A percentile compares a stretch with the other conserved stretches of the same genome.
phyloP scores from a whole-genome alignment of 2,329 filamentous ascomycete genomes.

The Beauveria pseudobassiana region DNA sequence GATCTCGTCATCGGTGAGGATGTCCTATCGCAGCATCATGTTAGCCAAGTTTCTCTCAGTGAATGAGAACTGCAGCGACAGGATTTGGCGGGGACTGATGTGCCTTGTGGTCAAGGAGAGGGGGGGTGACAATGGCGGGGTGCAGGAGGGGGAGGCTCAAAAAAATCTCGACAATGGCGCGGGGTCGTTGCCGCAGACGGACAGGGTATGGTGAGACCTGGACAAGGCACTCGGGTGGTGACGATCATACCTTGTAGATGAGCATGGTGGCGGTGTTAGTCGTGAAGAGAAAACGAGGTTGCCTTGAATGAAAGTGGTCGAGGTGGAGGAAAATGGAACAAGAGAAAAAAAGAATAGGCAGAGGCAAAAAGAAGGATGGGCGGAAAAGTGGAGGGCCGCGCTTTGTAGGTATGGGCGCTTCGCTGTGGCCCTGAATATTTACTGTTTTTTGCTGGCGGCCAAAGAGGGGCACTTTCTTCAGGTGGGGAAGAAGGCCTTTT shows the following conservation, averaged over 20 bases:
- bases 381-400: constrained; percentile 9
- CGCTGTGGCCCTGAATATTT: neutral
- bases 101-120: neutral
- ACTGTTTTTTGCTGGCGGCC: neutral
- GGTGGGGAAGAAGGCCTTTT: constrained; percentile 6
- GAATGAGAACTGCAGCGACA: neutral
- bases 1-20: constrained; percentile 86
- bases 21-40: constrained; percentile 54
- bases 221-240: too few relatives aligned
- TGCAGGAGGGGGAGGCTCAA: constrained; percentile 2
- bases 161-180: neutral
- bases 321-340: constrained; percentile 1
- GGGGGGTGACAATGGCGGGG: constrained; percentile 4
- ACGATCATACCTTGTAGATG: constrained; percentile 10
- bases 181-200: neutral
- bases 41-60: neutral
- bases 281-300: neutral
- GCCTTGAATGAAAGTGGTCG: neutral
- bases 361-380: neutral
- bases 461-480: constrained; percentile 3
- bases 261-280: constrained; percentile 12
- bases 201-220: neutral
- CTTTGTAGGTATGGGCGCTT: neutral
- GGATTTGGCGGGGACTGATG: neutral
- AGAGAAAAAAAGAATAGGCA: neutral